Evolutionary conservation across 1,284 basidiomycete species (phyloP), one percentile per base, ranked within the genome.

Genomic region (Hemileia vastatrix): DNA sequence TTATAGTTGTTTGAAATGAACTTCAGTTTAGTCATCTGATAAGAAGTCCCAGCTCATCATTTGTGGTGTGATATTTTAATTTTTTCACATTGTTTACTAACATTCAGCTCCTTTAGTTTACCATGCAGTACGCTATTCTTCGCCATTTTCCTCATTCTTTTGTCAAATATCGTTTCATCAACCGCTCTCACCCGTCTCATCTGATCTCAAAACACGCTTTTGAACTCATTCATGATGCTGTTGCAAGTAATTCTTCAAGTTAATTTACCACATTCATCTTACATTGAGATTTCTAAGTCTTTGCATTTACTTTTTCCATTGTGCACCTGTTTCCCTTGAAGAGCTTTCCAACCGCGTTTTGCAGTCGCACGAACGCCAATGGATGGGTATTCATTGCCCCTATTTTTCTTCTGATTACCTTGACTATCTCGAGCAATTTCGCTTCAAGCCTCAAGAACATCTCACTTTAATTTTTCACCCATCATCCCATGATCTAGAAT

Each of bases 71-170:
- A n/a, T n/a, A n/a, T n/a, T n/a, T n/a, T n/a, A n/a, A n/a, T n/a
- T n/a, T n/a, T n/a, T n/a, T n/a, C n/a, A n/a, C n/a, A n/a, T n/a
- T n/a, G n/a, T n/a, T n/a, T n/a, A n/a, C n/a, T n/a, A n/a, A n/a
- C n/a, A 11, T 57, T 9, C 11, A 24, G 19, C 48, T 40, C 2
- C 5, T 19, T 40, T 72, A 95, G 90, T 80, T 97, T 56, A 92
- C 93, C 0, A 98, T 97, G 94, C 94, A 97, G 78, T 89, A 95
- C 77, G 92, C 91, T 0, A 85, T 97, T 9, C 74, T 87, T 61
- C 81, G 83, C n/a, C 84, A 87, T 70, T 95, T 91, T 70, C 86
- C 87, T 2, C 76, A 83, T 57, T 81, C 83, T 0, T 71, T 81
- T 15, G 85, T 79, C 40, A 82, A 82, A 1, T 90, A 93, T 77